These are phyloP conservation scores for Coemansia sp. DNA, from an alignment of 192 early-diverging fungal genomes.

Conservation along the genomic window DNA sequence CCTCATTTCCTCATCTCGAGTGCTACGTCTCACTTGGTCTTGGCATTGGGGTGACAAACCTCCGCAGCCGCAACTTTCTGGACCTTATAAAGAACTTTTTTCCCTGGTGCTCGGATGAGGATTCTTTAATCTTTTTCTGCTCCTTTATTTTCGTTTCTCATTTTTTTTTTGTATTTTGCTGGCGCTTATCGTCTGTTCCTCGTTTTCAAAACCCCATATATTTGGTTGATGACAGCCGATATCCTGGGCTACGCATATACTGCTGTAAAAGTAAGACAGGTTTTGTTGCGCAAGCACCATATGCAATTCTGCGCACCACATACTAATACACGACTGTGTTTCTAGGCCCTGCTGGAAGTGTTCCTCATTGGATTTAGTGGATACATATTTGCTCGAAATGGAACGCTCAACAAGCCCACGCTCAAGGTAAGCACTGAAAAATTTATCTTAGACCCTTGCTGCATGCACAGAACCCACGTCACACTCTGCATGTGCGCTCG, in stretches of 20 bases:
- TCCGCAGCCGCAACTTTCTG: too few relatives aligned
- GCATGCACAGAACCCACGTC: not conserved
- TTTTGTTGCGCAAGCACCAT: not conserved
- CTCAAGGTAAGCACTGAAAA: constrained; percentile 46
- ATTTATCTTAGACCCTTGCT: not conserved
- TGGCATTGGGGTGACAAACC: too few relatives aligned
- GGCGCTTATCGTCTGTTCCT: not conserved
- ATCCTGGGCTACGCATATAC: constrained; percentile 46
- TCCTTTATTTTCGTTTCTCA: not conserved
- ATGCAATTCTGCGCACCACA: not conserved
- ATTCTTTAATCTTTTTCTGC: not conserved
- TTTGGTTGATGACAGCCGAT: constrained; percentile 8
- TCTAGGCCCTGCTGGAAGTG: constrained; percentile 47
- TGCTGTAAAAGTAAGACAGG: constrained; percentile 32
- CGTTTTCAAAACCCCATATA: not conserved
- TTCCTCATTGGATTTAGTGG: constrained; percentile 52
- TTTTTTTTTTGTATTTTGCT: not conserved
- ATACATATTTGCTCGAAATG: constrained; percentile 52
- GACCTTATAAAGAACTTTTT: not conserved
- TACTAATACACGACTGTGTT: not conserved
- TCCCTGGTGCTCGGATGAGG: not conserved
- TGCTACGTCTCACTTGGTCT: not conserved
- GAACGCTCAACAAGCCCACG: constrained; percentile 48
- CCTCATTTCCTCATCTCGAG: not conserved
- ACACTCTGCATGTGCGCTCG: too few relatives aligned